Evolutionary conservation across 257 asterid genomes (phyloP).

Genomic region (Petrea volubilis): DNA sequence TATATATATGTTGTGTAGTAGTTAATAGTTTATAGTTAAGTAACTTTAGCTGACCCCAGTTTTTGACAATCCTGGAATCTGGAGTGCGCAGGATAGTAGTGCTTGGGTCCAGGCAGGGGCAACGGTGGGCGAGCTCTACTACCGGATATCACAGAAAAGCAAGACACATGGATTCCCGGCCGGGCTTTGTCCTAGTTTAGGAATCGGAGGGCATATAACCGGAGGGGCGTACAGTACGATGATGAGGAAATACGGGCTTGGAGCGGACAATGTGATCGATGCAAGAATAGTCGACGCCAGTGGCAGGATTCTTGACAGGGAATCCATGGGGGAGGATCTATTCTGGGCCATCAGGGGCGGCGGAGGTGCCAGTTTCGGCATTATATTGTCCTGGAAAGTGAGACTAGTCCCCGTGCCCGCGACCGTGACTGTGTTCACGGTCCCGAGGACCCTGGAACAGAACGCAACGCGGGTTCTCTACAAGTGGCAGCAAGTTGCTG

Average conservation of each 20-base stretch:
- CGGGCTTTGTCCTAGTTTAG: conserved; percentile 55
- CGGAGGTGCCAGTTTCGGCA: conserved; percentile 62
- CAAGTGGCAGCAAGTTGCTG: conserved; percentile 63
- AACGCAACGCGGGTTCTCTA: conserved; percentile 40
- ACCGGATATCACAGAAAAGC: conserved; percentile 36
- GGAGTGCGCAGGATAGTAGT: conserved; percentile 30
- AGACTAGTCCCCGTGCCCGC: conserved; percentile 57
- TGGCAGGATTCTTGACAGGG: conserved; percentile 52
- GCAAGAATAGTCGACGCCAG: conserved; percentile 51
- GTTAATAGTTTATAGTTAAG: too few relatives aligned
- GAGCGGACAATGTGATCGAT: conserved; percentile 58
- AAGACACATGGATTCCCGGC: conserved; percentile 46
- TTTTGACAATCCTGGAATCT: too few relatives aligned
- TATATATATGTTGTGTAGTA: too few relatives aligned
- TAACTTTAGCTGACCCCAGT: too few relatives aligned
- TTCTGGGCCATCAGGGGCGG: conserved; percentile 71
- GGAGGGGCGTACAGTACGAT: conserved; percentile 66
- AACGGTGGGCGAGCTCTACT: conserved; percentile 39
- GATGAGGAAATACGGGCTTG: conserved; percentile 64
- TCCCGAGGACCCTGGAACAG: conserved; percentile 49
- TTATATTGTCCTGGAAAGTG: conserved; percentile 57
- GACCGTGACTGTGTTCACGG: conserved; percentile 56
- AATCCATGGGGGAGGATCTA: conserved; percentile 59
- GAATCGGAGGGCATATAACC: conserved; percentile 62
- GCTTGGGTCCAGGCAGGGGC: conserved; percentile 52